phyloP scores from a whole-genome alignment of 768 basidiomycete species.

The Lactarius hatsudake region DNA sequence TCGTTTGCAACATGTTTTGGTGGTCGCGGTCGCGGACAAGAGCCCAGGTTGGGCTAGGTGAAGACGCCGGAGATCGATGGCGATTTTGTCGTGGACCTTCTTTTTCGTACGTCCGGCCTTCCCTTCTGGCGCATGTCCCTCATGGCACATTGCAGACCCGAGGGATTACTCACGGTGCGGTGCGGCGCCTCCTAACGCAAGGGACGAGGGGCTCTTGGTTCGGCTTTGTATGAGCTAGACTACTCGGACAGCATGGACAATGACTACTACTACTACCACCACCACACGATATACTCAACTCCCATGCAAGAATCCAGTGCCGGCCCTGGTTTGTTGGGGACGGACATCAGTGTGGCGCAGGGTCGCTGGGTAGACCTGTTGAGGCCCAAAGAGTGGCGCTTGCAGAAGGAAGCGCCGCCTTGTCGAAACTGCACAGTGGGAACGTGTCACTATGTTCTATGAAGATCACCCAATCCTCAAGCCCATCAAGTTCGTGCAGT shows the following conservation, averaged over 20 bases:
- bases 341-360: constrained; percentile 10
- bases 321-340: neutral
- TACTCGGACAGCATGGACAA: neutral
- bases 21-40: constrained; percentile 24
- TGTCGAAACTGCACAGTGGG: too few species aligned
- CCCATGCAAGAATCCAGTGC: neutral
- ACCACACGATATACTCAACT: neutral
- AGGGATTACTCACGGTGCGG: neutral
- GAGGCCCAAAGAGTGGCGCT: constrained; percentile 29
- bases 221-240: neutral
- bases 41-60: constrained; percentile 25
- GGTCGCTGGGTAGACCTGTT: neutral
- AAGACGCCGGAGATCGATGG: constrained; percentile 10
- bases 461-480: constrained; percentile 24
- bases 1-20: neutral
- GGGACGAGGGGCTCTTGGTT: neutral
- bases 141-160: constrained; percentile 1
- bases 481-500: too few species aligned
- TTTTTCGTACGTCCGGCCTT: neutral
- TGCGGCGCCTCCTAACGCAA: neutral
- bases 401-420: too few species aligned
- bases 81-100: constrained; percentile 20
- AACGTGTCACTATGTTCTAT: too few species aligned
- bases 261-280: neutral
- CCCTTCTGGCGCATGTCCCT: neutral